Evolutionary conservation across 768 basidiomycete species (phyloP), one percentile per base, ranked within the genome.

Genomic region (Russula vinacea): DNA sequence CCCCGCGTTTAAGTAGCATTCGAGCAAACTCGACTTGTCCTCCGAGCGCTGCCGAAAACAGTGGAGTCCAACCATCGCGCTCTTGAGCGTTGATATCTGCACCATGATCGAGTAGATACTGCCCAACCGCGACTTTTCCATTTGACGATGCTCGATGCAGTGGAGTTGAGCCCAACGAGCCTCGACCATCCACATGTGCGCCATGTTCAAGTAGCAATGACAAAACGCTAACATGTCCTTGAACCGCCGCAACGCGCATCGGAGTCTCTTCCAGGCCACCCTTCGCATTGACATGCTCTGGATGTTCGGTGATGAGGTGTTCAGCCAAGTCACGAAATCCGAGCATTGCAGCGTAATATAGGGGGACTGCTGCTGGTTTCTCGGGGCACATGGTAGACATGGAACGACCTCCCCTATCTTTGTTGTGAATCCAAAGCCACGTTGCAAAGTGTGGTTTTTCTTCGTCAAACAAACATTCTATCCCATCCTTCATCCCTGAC

Each of bases 31-130:
- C 42, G 1, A 42, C 16, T 19, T 16, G 17, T 7, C 16, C 3
- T 2, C 0, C 0, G 7, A 8, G 0, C 14, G 8, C 19, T 2
- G 29, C 5, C 29, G 0, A 0, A 3, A 42, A 17, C 19, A 42
- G 42, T 9, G 42, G 42, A 17, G 42, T 42, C 1, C 4, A 1
- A 42, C 1, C 17, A 7, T 16, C 1, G 1, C 0, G 0, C 1
- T 26, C 22, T 11, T 19, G 39, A 16, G 17, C 26, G 29, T 42
- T 56, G 16, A 42, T 17, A 42, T 56, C 39, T 17, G 24, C 55
- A 9, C 39, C 39, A 17, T 8, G 16, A 56, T 42, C 17, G 24
- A 56, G 55, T 14, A 56, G 39, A 39, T 4, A 17, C 11, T 42
- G 39, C 39, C 24, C 39, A 26, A 29, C 17, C 10, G 42, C 55